Conservation (phyloP, 2,329 filamentous ascomycete genomes). For the Beauveria australis region DNA sequence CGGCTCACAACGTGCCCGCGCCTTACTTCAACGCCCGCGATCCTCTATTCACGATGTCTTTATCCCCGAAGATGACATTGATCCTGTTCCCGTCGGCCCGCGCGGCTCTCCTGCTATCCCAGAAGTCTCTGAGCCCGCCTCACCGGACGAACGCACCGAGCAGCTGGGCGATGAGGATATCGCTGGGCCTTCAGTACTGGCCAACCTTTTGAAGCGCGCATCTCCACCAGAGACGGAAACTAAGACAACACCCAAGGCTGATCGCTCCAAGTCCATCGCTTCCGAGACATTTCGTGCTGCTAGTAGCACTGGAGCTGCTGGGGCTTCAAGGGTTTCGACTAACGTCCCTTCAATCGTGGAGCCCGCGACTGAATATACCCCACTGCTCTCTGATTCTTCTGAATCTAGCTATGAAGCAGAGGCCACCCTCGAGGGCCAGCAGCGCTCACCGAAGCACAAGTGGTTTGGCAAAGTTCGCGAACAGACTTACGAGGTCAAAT, state of each 20-base stretch:
- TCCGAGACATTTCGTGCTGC: background rate
- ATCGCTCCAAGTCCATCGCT: background rate
- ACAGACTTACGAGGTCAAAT: conserved; percentile 24
- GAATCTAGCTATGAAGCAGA: conserved; percentile 22
- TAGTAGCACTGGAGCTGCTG: background rate
- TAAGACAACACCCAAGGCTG: conserved; percentile 9
- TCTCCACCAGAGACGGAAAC: conserved; percentile 25
- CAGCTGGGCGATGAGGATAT: conserved; percentile 14
- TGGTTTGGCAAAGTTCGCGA: conserved; percentile 29
- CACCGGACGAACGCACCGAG: conserved; percentile 29
- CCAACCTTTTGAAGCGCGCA: conserved; percentile 42
- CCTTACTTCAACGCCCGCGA: conserved; percentile 35
- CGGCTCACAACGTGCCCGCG: conserved; percentile 36
- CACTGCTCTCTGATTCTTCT: conserved; percentile 33
- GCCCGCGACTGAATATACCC: conserved; percentile 35
- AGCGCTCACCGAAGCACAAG: conserved; percentile 22
- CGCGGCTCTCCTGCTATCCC: conserved; percentile 42
- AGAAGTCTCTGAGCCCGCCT: conserved; percentile 53
- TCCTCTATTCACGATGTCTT: conserved; percentile 22
- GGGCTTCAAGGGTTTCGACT: background rate
- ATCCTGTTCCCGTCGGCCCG: conserved; percentile 17
- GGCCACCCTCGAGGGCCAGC: conserved; percentile 44
- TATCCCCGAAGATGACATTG: conserved; percentile 17
- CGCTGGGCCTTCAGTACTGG: conserved; percentile 33
- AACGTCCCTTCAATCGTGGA: conserved; percentile 11